Evolutionary conservation across 495 filamentous ascomycete genomes (phyloP).

Genomic region (Tetracladium marchalianum): DNA sequence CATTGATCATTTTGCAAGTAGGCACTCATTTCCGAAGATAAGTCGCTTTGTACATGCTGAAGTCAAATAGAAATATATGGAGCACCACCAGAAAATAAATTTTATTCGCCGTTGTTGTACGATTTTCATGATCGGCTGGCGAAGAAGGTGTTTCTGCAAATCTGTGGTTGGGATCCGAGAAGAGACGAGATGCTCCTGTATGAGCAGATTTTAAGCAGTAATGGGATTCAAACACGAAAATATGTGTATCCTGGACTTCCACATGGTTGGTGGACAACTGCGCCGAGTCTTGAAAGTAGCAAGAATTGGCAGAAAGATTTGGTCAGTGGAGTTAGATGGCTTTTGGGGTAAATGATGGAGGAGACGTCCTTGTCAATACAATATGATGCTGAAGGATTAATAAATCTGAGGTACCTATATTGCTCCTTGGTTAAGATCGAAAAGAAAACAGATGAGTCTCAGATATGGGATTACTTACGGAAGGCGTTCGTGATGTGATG

Average conservation of each 20-base stretch:
- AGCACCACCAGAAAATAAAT: neutral
- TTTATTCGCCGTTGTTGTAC: neutral
- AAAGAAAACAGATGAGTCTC: too few relatives aligned
- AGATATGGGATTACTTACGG: too few relatives aligned
- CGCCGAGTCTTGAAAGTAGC: neutral
- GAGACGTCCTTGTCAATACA: too few relatives aligned
- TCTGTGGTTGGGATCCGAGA: neutral
- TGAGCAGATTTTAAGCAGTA: neutral
- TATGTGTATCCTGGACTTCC: neutral
- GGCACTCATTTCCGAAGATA: neutral
- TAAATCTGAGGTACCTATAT: too few relatives aligned
- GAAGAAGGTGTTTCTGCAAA: neutral
- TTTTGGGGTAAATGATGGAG: too few relatives aligned
- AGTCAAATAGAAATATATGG: neutral
- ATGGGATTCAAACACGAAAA: neutral
- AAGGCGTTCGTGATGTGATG: too few relatives aligned
- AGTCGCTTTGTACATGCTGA: neutral
- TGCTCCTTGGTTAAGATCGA: too few relatives aligned
- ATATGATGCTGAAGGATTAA: too few relatives aligned
- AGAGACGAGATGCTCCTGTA: neutral
- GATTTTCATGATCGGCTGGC: neutral
- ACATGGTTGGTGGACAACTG: neutral
- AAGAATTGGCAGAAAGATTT: neutral
- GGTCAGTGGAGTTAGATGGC: neutral
- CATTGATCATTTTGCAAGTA: neutral